phyloP scores from a whole-genome alignment of 106 monocot species.

The Acanthochlamys bracteata region DNA sequence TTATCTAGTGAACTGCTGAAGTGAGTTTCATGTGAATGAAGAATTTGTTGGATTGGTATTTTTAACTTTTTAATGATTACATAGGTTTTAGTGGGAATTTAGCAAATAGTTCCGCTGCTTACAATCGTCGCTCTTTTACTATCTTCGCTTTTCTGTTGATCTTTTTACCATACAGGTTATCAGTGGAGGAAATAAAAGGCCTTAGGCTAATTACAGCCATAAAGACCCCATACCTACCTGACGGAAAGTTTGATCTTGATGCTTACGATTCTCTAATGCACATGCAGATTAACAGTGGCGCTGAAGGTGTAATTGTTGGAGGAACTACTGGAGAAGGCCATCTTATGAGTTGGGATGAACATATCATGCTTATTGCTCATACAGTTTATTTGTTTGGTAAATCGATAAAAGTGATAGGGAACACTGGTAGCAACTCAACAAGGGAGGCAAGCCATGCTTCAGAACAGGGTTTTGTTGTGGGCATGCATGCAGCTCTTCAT shows the following conservation, averaged over 20 bases:
- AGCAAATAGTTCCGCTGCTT: too few relatives aligned
- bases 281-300: conserved; percentile 66
- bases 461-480: conserved; percentile 90
- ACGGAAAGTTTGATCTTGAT: conserved; percentile 90
- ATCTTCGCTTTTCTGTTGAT: too few relatives aligned
- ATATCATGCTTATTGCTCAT: conserved; percentile 92
- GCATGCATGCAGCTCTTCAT: conserved; percentile 93
- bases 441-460: conserved; percentile 80
- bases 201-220: conserved; percentile 82
- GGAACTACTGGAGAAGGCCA: conserved; percentile 94
- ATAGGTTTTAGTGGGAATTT: too few relatives aligned
- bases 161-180: too few relatives aligned
- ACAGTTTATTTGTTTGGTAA: conserved; percentile 87
- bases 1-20: too few relatives aligned
- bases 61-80: too few relatives aligned
- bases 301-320: conserved; percentile 85
- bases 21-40: too few relatives aligned
- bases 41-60: too few relatives aligned
- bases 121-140: too few relatives aligned
- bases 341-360: conserved; percentile 97
- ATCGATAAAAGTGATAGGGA: conserved; percentile 78
- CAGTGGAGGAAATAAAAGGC: conserved; percentile 54
- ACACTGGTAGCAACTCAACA: conserved; percentile 93
- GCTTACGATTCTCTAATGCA: conserved; percentile 69
- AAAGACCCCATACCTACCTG: conserved; percentile 89